These are phyloP conservation scores for Cylindricascospora bacillispora DNA, from an alignment of 1,139 yeast genomes.

Conservation along the genomic window DNA sequence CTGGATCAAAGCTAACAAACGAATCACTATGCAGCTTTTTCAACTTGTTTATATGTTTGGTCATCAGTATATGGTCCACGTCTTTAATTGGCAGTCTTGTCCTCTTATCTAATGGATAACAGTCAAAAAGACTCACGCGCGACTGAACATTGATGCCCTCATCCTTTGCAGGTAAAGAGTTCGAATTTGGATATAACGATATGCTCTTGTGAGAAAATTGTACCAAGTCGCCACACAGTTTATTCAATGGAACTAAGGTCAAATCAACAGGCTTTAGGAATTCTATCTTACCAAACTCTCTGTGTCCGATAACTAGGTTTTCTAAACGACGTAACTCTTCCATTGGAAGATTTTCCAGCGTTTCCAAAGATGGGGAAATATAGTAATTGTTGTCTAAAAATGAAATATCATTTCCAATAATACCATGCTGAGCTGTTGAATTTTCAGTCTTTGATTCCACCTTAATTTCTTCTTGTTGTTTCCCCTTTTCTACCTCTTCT, in stretches of 20 bases:
- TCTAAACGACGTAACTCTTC: conserved; percentile 49
- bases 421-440: not conserved
- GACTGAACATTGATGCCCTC: conserved; percentile 77
- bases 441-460: not conserved
- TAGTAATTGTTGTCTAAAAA: conserved; percentile 66
- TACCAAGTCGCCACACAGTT: conserved; percentile 53
- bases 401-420: conserved; percentile 24
- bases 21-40: conserved; percentile 46
- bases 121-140: conserved; percentile 56
- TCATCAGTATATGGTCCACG: conserved; percentile 58
- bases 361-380: conserved; percentile 63
- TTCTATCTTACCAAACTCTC: conserved; percentile 61
- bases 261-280: conserved; percentile 76
- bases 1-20: conserved; percentile 66
- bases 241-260: conserved; percentile 45
- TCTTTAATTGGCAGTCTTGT: conserved; percentile 66
- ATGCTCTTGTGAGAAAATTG: conserved; percentile 49
- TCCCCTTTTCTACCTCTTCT: too few relatives aligned
- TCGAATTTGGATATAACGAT: conserved; percentile 60
- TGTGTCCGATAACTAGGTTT: conserved; percentile 65
- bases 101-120: conserved; percentile 65
- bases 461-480: not conserved
- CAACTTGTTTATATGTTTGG: conserved; percentile 55
- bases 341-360: conserved; percentile 45
- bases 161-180: conserved; percentile 53